Evolutionary conservation across 2,329 filamentous ascomycete species (phyloP).

Genomic region (Allantophomopsis lycopodina): DNA sequence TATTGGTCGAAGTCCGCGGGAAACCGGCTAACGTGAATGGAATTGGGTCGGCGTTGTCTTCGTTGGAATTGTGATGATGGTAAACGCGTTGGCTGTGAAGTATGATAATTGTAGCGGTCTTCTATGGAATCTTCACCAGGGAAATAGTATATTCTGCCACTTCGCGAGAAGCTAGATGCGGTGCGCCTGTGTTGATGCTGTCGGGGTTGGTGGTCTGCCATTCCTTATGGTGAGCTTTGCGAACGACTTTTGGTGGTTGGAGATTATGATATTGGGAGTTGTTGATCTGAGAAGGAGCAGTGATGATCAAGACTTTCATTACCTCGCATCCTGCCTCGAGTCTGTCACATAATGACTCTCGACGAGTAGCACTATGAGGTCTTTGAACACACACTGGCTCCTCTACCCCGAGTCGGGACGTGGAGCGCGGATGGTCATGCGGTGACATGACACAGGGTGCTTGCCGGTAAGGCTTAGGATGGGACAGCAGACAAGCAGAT

Average conservation of each 20-base stretch:
- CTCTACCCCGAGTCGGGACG: background rate
- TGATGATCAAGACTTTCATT: background rate
- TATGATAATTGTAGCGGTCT: background rate
- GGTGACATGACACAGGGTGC: slow-evolving; percentile 5
- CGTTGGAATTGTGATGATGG: slow-evolving; percentile 30
- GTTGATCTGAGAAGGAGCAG: background rate
- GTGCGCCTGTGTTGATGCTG: background rate
- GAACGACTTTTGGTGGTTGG: no score
- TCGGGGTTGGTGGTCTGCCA: background rate
- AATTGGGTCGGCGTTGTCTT: slow-evolving; percentile 36
- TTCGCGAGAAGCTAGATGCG: slow-evolving; percentile 3
- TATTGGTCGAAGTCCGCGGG: slow-evolving; percentile 25
- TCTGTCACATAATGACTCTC: no score
- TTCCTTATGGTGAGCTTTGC: no score
- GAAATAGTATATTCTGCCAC: slow-evolving; percentile 15
- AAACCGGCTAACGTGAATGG: slow-evolving; percentile 39
- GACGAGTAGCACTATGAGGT: slow-evolving; percentile 3
- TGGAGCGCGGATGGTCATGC: slow-evolving; percentile 4
- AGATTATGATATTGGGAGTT: no score
- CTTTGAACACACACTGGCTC: slow-evolving; percentile 9
- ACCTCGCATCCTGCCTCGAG: no score
- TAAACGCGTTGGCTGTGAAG: slow-evolving; percentile 8
- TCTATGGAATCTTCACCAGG: slow-evolving; percentile 7
- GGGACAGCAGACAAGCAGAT: no score
- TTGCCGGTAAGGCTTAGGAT: slow-evolving; percentile 7